Evolutionary conservation across 805 yeast genomes (phyloP), one percentile per base, ranked within the genome.

Genomic region (Ogataea salicorniae): DNA sequence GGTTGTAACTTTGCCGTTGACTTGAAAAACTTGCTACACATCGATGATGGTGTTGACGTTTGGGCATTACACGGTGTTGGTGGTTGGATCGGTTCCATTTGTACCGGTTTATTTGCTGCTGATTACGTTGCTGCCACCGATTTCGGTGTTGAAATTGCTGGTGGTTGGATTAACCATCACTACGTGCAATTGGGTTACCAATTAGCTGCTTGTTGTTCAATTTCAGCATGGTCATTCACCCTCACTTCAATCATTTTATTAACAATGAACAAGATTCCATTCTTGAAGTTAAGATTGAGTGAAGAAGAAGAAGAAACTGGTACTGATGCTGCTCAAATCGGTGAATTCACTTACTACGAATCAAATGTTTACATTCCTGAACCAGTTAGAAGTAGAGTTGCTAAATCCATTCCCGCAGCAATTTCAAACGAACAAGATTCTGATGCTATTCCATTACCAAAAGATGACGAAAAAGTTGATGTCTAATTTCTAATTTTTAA

Each of bases 31-130:
- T 46, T 79, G 49, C 64, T 92, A 52, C 77, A 76, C 47, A 85
- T 92, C 54, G 98, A 92, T 67, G 98, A 92, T 66, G 96, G 97
- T 72, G 76, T 91, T 75, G 97, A 91, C 67, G 95, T 90, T 42
- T 92, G 87, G 71, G 87, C 97, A 34, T 72, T 91, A 46, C 97
- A 92, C 69, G 97, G 96, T 59, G 83, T 91, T 53, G 98, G 97
- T 67, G 97, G 97, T 46, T 78, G 84, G 59, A 72, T 78, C 54
- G 98, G 98, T 45, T 80, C 88, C 26, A 71, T 85, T 20, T 66
- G 90, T 67, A 92, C 97, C 22, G 98, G 96, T 63, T 74, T 92
- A 54, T 92, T 92, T 66, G 95, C 98, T 26, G 88, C 95, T 43
- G 87, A 87, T 70, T 89, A 91, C 69, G 82, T 91, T 57, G 84